phyloP scores from a whole-genome alignment of 1,284 basidiomycete genomes.

The Tylopilus sp. region DNA sequence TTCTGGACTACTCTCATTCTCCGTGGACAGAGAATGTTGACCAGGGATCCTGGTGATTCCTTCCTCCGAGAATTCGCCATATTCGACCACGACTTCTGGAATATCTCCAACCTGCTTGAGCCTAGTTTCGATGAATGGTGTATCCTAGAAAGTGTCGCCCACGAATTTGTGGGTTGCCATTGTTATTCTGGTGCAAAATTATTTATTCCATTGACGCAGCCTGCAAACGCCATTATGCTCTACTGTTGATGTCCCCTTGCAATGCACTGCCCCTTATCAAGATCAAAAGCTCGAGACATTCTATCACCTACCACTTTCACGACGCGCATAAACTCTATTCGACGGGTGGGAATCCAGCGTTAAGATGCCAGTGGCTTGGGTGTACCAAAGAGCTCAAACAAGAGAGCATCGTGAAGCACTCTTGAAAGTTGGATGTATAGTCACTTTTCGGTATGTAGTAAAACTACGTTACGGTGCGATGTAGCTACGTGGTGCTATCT shows the following conservation, averaged over 20 bases:
- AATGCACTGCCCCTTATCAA: background rate
- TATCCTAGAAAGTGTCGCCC: background rate
- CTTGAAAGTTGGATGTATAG: too few species aligned
- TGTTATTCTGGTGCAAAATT: too few species aligned
- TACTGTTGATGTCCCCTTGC: conserved; percentile 27
- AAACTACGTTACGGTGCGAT: too few species aligned
- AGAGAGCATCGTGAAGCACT: conserved; percentile 41
- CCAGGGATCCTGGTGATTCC: background rate
- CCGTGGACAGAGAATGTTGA: background rate
- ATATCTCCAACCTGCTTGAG: background rate
- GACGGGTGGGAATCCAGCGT: conserved; percentile 17
- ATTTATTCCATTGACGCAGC: conserved; percentile 3
- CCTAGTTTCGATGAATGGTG: background rate
- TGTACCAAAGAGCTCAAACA: conserved; percentile 36
- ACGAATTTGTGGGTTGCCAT: conserved; percentile 7
- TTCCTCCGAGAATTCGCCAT: background rate
- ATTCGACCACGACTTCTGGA: background rate
- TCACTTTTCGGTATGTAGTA: too few species aligned
- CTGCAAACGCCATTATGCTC: background rate
- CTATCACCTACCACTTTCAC: conserved; percentile 26
- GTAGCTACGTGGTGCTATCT: too few species aligned
- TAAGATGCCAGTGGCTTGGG: conserved; percentile 30
- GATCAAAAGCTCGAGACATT: conserved; percentile 18
- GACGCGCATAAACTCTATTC: conserved; percentile 14
- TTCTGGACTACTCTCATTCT: background rate